These are phyloP conservation scores for Pholiota conissans DNA, from an alignment of 768 basidiomycete species.

Conservation along the genomic window DNA sequence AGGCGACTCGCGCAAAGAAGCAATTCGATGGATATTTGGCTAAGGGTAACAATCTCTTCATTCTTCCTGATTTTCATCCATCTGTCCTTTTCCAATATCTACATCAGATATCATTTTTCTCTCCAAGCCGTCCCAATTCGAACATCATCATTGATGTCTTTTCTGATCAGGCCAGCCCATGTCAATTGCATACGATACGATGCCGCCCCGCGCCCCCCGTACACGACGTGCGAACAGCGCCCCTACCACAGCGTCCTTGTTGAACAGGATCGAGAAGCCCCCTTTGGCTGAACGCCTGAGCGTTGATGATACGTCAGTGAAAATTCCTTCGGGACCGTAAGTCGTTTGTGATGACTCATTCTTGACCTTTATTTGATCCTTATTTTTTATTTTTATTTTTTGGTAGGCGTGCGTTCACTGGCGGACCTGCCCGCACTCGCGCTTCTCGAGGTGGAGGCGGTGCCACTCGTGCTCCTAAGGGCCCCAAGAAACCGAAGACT, in stretches of 20 bases:
- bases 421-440: conserved; percentile 47
- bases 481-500: conserved; percentile 59
- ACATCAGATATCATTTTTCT: not conserved
- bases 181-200: conserved; percentile 61
- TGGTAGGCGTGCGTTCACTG: conserved; percentile 30
- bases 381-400: not conserved
- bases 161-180: conserved; percentile 70
- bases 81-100: not conserved
- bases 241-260: conserved; percentile 56
- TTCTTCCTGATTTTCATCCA: conserved; percentile 1
- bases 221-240: conserved; percentile 50
- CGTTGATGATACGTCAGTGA: conserved; percentile 40
- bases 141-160: not conserved
- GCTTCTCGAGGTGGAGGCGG: conserved; percentile 1
- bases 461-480: conserved; percentile 26
- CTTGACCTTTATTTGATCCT: not conserved
- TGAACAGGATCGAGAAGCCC: conserved; percentile 76
- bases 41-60: conserved; percentile 59
- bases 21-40: conserved; percentile 86
- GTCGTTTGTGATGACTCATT: conserved; percentile 21
- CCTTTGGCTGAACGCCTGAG: conserved; percentile 68
- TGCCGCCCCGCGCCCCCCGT: conserved; percentile 41
- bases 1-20: conserved; percentile 82
- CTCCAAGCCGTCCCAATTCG: not conserved
- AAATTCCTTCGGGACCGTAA: conserved; percentile 37